A percentile compares a stretch with the other conserved stretches of the same genome.
Evolutionary conservation across 495 filamentous ascomycete genomes (phyloP).

Genomic region (Penicillium angulare): DNA sequence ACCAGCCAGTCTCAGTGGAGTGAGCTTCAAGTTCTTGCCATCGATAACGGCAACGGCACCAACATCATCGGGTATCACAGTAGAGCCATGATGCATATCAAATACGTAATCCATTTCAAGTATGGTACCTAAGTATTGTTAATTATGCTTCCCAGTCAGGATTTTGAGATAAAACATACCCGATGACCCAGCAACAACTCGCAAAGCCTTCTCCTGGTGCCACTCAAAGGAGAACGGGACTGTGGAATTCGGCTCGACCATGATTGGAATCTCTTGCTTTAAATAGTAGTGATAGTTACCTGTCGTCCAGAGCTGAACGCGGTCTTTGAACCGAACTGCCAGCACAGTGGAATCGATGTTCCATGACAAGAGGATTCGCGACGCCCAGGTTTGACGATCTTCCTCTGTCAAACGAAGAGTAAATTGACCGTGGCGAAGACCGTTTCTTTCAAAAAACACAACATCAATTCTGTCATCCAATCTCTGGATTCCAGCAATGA

Average conservation of each 20-base stretch:
- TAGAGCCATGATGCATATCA: slow-evolving; percentile 64
- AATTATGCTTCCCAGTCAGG: slow-evolving; percentile 9
- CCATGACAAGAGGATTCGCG: slow-evolving; percentile 70
- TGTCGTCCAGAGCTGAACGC: slow-evolving; percentile 92
- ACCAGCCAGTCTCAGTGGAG: slow-evolving; percentile 78
- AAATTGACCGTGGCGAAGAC: slow-evolving; percentile 90
- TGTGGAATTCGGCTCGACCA: slow-evolving; percentile 21
- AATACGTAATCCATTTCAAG: slow-evolving; percentile 68
- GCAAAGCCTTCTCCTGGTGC: slow-evolving; percentile 82
- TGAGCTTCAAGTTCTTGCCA: slow-evolving; percentile 76
- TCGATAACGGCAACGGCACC: slow-evolving; percentile 87
- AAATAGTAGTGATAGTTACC: slow-evolving; percentile 98
- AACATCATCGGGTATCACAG: slow-evolving; percentile 68
- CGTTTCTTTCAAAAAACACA: slow-evolving; percentile 96
- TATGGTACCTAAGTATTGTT: slow-evolving; percentile 33
- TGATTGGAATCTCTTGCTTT: slow-evolving; percentile 78
- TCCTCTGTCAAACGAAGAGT: slow-evolving; percentile 63
- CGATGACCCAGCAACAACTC: slow-evolving; percentile 52
- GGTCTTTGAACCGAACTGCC: slow-evolving; percentile 71
- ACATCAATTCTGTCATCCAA: slow-evolving; percentile 69
- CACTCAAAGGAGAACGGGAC: slow-evolving; percentile 54
- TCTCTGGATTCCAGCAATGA: slow-evolving; percentile 81
- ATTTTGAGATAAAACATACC: slow-evolving; percentile 25
- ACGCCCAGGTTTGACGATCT: slow-evolving; percentile 53
- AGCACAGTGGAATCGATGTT: slow-evolving; percentile 89